Conservation (phyloP, 2,329 filamentous ascomycete species). For the Lanzia echinophila region DNA sequence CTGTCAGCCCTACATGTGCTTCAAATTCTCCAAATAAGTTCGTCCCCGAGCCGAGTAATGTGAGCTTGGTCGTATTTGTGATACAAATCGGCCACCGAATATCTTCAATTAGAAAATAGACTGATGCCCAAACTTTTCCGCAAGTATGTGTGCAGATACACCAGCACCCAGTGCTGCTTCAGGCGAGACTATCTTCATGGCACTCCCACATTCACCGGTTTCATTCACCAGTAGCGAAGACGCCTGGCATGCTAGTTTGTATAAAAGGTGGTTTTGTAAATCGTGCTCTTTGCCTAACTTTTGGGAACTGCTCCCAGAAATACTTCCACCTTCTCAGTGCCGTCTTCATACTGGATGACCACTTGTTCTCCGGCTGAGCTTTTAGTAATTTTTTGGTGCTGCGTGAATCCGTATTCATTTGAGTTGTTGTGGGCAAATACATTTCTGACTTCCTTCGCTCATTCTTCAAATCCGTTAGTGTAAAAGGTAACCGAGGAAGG, state of each 20-base stretch:
- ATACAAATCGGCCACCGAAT: background rate
- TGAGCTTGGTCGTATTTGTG: background rate
- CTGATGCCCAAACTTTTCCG: background rate
- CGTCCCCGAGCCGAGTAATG: too few relatives aligned
- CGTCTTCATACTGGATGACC: background rate
- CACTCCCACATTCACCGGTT: slow-evolving; percentile 41
- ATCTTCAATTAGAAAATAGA: background rate
- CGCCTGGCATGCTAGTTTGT: slow-evolving; percentile 43
- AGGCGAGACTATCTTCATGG: background rate
- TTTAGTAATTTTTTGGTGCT: background rate
- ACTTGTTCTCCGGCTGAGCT: background rate
- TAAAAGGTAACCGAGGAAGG: background rate
- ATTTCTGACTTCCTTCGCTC: background rate
- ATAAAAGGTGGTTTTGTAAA: slow-evolving; percentile 34
- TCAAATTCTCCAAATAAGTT: too few relatives aligned
- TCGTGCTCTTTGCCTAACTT: background rate
- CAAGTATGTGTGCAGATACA: background rate
- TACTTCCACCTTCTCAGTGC: background rate
- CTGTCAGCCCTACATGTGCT: too few relatives aligned
- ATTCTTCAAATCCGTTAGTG: background rate
- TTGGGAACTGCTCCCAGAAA: background rate
- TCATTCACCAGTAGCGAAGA: slow-evolving; percentile 49
- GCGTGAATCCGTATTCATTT: background rate
- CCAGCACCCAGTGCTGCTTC: background rate
- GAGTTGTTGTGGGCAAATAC: background rate